Evolutionary conservation across 306 rosid species (phyloP).

Genomic region (Abrus precatorius): DNA sequence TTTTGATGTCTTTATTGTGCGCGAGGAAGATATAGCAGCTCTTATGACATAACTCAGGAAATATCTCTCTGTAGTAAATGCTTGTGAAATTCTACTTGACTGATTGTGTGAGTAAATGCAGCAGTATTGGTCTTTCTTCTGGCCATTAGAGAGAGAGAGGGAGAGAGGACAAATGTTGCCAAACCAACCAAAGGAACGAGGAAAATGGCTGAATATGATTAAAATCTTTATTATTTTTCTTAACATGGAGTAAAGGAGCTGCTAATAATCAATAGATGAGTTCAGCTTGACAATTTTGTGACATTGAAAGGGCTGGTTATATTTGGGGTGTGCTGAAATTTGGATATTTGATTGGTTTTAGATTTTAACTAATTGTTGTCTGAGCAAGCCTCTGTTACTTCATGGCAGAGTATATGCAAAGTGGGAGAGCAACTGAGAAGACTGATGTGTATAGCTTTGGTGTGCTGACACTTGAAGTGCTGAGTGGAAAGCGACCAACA

Average conservation of each 20-base stretch:
- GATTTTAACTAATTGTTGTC: slow-evolving; percentile 35
- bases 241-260: slow-evolving; percentile 17
- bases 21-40: background rate
- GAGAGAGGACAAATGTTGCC: background rate
- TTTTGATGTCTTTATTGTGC: slow-evolving; percentile 1
- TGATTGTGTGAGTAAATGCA: slow-evolving; percentile 29
- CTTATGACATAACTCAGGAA: slow-evolving; percentile 21
- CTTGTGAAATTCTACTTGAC: slow-evolving; percentile 27
- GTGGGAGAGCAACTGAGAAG: slow-evolving; percentile 99
- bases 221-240: slow-evolving; percentile 16
- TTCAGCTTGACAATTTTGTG: slow-evolving; percentile 18
- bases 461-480: slow-evolving; percentile 90
- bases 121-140: background rate
- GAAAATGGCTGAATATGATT: slow-evolving; percentile 38
- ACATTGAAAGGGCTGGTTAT: background rate
- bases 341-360: slow-evolving; percentile 18
- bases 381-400: slow-evolving; percentile 42
- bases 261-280: slow-evolving; percentile 6
- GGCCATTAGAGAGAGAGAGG: slow-evolving; percentile 10
- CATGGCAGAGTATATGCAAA: slow-evolving; percentile 96
- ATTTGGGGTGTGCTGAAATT: slow-evolving; percentile 37
- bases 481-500: slow-evolving; percentile 96
- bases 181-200: slow-evolving; percentile 6
- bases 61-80: slow-evolving; percentile 34
- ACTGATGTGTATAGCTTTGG: slow-evolving; percentile 97